phyloP scores from a whole-genome alignment of 1,284 basidiomycete genomes.

The Apiotrichum akiyoshidainum region DNA sequence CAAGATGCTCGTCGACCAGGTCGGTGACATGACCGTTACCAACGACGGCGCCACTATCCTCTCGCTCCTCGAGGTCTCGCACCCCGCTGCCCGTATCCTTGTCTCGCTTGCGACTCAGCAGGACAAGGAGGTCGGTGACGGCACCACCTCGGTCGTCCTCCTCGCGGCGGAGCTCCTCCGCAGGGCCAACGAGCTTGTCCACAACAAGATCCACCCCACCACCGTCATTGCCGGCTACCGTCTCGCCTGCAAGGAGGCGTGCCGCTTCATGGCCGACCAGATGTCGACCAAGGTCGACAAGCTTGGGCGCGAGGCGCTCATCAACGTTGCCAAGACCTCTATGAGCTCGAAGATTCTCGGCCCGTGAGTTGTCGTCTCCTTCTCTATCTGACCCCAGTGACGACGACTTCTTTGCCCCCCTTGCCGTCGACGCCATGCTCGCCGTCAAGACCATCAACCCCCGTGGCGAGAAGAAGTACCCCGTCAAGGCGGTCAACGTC shows the following conservation, averaged over 20 bases:
- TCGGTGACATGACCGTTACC: constrained; percentile 99
- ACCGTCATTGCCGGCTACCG: constrained; percentile 98
- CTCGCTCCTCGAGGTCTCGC: constrained; percentile 83
- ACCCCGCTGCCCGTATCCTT: constrained; percentile 89
- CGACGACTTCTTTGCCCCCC: constrained; percentile 95
- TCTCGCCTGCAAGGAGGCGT: constrained; percentile 94
- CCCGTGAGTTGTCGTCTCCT: constrained; percentile 60
- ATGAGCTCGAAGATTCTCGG: constrained; percentile 99
- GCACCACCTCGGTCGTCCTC: constrained; percentile 97
- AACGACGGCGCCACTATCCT: constrained; percentile 99
- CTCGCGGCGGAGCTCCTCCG: constrained; percentile 93
- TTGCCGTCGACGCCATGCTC: constrained; percentile 98
- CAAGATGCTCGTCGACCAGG: constrained; percentile 98
- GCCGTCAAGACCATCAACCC: constrained; percentile 93
- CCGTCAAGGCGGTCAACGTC: constrained; percentile 99
- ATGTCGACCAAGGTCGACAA: constrained; percentile 91
- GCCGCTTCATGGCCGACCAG: constrained; percentile 98
- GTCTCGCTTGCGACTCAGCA: constrained; percentile 99
- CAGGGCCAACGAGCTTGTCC: constrained; percentile 95
- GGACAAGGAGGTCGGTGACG: constrained; percentile 99
- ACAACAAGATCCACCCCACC: constrained; percentile 97
- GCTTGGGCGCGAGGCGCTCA: constrained; percentile 83
- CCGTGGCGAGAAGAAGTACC: constrained; percentile 96
- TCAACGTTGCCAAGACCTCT: constrained; percentile 97
- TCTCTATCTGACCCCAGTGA: constrained; percentile 59